phyloP scores from a whole-genome alignment of 805 yeast genomes.

The Cyberlindnera nakhonratchasimensis region DNA sequence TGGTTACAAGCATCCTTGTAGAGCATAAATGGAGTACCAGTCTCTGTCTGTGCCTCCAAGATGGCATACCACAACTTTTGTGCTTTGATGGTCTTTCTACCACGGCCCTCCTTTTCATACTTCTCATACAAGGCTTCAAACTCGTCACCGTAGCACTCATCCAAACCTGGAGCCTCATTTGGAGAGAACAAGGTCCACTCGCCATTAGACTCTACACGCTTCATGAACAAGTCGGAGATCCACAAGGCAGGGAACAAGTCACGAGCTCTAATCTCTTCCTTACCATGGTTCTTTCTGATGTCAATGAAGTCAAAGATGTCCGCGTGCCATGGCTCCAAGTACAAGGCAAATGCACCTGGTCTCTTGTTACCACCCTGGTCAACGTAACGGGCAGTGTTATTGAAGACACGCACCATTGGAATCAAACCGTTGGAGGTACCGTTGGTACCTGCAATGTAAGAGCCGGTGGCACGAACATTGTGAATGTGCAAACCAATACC shows the following conservation, averaged over 20 bases:
- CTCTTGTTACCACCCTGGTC: constrained; percentile 98
- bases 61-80: constrained; percentile 90
- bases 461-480: constrained; percentile 85
- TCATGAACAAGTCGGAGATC: constrained; percentile 94
- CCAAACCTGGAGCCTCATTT: constrained; percentile 80
- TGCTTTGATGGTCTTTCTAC: constrained; percentile 69
- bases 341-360: constrained; percentile 96
- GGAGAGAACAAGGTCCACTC: constrained; percentile 93
- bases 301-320: constrained; percentile 87
- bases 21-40: constrained; percentile 94
- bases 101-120: constrained; percentile 71
- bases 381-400: constrained; percentile 94
- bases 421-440: constrained; percentile 91
- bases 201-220: constrained; percentile 71
- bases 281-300: constrained; percentile 90
- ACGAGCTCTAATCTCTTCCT: constrained; percentile 90
- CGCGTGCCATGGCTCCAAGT: constrained; percentile 96
- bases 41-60: constrained; percentile 90
- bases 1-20: constrained; percentile 90
- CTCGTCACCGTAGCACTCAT: constrained; percentile 82
- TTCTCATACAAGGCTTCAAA: constrained; percentile 67
- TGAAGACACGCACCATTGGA: constrained; percentile 94
- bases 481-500: constrained; percentile 91
- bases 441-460: constrained; percentile 87
- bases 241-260: constrained; percentile 91